Percentiles rank a stretch among this genome's conserved stretches.
Conservation (phyloP, 2,329 filamentous ascomycete species). For the Curvularia sp. region DNA sequence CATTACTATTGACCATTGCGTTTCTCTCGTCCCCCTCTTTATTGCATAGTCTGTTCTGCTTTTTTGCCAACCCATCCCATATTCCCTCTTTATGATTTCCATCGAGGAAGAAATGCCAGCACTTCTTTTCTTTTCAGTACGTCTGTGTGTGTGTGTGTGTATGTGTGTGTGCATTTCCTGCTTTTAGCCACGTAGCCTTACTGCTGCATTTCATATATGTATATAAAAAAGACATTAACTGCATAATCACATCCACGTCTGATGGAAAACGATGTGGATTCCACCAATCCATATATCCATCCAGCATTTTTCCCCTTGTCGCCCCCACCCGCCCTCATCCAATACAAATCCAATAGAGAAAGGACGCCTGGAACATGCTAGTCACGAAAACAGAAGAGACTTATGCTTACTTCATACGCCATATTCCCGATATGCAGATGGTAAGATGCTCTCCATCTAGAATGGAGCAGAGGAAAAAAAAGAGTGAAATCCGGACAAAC, state of each 20-base stretch:
- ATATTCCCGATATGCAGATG: conserved; percentile 12
- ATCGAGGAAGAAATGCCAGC: not conserved
- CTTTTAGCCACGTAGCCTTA: not conserved
- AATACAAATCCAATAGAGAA: not conserved
- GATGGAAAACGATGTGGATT: not conserved
- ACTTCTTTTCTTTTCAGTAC: not conserved
- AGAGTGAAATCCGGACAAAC: conserved; percentile 23
- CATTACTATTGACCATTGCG: not conserved
- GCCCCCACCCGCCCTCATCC: not conserved
- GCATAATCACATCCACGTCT: not conserved
- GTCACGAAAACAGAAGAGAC: not conserved
- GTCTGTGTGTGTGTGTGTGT: not conserved
- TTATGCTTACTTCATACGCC: conserved; percentile 6
- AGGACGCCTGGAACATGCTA: conserved; percentile 12
- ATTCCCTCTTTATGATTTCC: not conserved
- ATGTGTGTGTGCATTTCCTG: not conserved
- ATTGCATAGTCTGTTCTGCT: not conserved
- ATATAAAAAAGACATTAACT: conserved; percentile 5
- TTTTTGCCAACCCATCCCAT: not conserved
- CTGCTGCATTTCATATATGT: not conserved
- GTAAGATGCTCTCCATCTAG: conserved; percentile 6
- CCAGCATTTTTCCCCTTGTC: not conserved
- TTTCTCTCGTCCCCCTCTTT: not conserved
- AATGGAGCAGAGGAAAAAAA: conserved; percentile 2
- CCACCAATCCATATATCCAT: not conserved